A percentile compares a stretch with the other conserved stretches of the same genome.
Conservation (phyloP, 345 rosid genomes). For the Arabidopsis arenosa region DNA sequence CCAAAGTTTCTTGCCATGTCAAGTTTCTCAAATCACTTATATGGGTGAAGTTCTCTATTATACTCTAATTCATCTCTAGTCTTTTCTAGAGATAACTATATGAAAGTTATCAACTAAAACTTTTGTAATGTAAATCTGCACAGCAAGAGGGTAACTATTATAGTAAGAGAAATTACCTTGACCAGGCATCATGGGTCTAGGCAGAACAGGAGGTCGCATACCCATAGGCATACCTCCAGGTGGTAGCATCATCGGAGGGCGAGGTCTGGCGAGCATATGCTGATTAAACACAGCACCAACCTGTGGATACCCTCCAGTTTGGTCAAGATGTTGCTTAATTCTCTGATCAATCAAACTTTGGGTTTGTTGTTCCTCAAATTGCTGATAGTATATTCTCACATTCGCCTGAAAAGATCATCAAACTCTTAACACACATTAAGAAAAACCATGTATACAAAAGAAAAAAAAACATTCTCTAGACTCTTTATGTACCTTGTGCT, state of each 20-base stretch:
- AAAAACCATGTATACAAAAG: not conserved
- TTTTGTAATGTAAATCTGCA: not conserved
- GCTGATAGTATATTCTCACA: constrained; percentile 90
- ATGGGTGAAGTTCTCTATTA: not conserved
- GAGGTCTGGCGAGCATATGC: constrained; percentile 83
- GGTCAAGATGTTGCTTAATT: constrained; percentile 94
- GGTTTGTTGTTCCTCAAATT: constrained; percentile 98
- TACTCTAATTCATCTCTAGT: not conserved
- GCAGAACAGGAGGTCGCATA: constrained; percentile 86
- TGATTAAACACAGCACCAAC: constrained; percentile 93
- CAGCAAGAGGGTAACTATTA: not conserved
- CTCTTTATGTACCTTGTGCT: constrained; percentile 77
- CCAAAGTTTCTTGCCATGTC: not conserved
- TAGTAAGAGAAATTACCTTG: constrained; percentile 36
- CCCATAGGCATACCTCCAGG: constrained; percentile 62
- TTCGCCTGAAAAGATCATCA: constrained; percentile 64
- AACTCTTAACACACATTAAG: constrained; percentile 4
- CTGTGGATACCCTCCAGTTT: constrained; percentile 83
- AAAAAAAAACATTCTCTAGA: not conserved
- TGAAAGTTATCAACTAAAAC: not conserved
- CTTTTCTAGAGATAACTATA: not conserved
- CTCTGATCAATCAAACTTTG: constrained; percentile 96
- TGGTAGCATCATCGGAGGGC: constrained; percentile 74
- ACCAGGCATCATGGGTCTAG: constrained; percentile 75
- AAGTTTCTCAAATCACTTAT: constrained; percentile 5